phyloP scores from a whole-genome alignment of 192 early-diverging fungal species.

The Phlyctochytrium arcticum region DNA sequence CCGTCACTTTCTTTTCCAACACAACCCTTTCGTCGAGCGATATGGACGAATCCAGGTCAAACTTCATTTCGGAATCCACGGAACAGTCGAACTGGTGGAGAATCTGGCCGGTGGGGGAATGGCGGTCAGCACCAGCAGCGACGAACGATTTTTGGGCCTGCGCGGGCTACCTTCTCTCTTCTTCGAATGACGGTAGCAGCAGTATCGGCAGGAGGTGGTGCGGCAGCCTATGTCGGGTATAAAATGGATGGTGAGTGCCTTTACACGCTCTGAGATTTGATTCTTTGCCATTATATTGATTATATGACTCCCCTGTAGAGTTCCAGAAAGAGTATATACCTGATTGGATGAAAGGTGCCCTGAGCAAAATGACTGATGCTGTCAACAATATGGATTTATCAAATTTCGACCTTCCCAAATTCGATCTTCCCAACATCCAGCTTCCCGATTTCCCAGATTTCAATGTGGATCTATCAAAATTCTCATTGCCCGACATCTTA shows the following conservation, averaged over 20 bases:
- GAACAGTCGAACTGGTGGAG: no score
- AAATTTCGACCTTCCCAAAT: conserved; percentile 14
- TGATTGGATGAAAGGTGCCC: conserved; percentile 42
- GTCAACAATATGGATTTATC: conserved; percentile 26
- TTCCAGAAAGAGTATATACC: conserved; percentile 36
- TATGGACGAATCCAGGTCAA: no score
- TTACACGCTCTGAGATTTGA: background rate
- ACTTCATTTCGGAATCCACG: no score
- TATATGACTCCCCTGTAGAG: background rate
- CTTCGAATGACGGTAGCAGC: conserved; percentile 57
- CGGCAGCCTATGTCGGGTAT: conserved; percentile 57
- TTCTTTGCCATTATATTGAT: background rate
- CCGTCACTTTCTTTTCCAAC: no score
- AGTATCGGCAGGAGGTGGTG: conserved; percentile 54
- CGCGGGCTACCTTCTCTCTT: conserved; percentile 6
- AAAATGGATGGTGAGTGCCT: conserved; percentile 33
- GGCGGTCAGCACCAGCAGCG: conserved; percentile 3
- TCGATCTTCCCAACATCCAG: background rate
- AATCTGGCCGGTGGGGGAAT: background rate
- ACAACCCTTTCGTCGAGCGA: no score
- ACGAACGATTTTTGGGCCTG: background rate
- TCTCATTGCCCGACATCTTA: conserved; percentile 23
- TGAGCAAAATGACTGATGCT: conserved; percentile 27
- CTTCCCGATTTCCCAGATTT: background rate
- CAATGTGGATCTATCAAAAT: conserved; percentile 21